Evolutionary conservation across 306 rosid genomes (phyloP).

Genomic region (Trifolium repens): DNA sequence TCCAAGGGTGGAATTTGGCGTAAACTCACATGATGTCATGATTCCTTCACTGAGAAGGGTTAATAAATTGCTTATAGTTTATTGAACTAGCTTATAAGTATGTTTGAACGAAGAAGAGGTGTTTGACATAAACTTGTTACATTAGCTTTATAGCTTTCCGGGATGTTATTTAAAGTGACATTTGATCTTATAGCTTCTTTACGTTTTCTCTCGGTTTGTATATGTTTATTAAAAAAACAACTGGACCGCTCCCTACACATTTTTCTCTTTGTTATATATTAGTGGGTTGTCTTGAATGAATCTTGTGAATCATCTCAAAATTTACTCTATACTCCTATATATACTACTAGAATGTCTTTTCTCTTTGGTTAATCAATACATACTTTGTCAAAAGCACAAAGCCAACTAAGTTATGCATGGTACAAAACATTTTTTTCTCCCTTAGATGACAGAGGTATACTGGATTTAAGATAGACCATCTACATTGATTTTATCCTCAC

Average conservation of each 20-base stretch:
- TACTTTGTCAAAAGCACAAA: too few relatives aligned
- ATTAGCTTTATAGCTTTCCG: background rate
- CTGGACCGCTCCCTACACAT: background rate
- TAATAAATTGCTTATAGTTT: background rate
- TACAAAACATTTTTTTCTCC: too few relatives aligned
- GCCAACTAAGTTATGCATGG: too few relatives aligned
- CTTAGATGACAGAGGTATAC: too few relatives aligned
- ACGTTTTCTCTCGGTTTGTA: background rate
- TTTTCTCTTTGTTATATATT: background rate
- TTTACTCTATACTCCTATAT: background rate
- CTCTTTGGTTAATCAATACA: background rate
- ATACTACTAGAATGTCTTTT: too few relatives aligned
- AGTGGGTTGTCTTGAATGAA: background rate
- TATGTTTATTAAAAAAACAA: background rate
- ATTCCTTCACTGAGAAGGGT: conserved; percentile 14
- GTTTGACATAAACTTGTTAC: background rate
- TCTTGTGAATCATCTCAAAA: background rate
- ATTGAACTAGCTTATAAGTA: background rate
- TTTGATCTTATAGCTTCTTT: background rate
- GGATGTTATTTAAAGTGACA: background rate
- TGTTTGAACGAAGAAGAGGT: background rate
- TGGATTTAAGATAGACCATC: too few relatives aligned
- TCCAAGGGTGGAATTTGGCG: conserved; percentile 82
- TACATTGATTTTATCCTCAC: too few relatives aligned
- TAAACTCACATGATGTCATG: conserved; percentile 62